phyloP scores from a whole-genome alignment of 805 yeast species.

The Pichia rugopelliculosa region DNA sequence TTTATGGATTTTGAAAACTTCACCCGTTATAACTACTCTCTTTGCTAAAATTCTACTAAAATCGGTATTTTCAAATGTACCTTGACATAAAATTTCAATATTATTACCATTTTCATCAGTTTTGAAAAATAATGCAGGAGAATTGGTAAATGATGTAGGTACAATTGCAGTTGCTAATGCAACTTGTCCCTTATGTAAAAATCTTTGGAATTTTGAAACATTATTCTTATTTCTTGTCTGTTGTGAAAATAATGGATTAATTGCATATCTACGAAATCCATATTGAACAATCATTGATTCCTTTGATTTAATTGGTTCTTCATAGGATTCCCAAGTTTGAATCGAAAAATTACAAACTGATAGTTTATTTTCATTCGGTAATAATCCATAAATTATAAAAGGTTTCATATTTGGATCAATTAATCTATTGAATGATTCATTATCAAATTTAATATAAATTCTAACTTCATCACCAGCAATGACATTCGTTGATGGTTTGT shows the following conservation, averaged over 20 bases:
- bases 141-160: conserved; percentile 75
- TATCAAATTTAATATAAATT: conserved; percentile 53
- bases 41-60: conserved; percentile 79
- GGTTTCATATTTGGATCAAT: conserved; percentile 40
- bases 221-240: conserved; percentile 71
- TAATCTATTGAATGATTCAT: conserved; percentile 35
- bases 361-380: conserved; percentile 80
- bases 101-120: conserved; percentile 36
- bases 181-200: conserved; percentile 67
- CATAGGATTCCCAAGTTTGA: conserved; percentile 85
- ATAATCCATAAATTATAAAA: conserved; percentile 62
- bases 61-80: conserved; percentile 82
- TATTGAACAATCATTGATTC: conserved; percentile 80
- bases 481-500: conserved; percentile 39
- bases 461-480: conserved; percentile 59
- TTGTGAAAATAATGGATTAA: conserved; percentile 78
- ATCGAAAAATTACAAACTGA: conserved; percentile 78
- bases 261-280: conserved; percentile 82
- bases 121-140: conserved; percentile 81
- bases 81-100: conserved; percentile 68
- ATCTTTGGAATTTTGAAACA: conserved; percentile 81
- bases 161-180: conserved; percentile 82
- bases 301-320: conserved; percentile 77
- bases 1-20: conserved; percentile 92
- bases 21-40: conserved; percentile 86